Base-by-base conservation (phyloP, 140 eudicot species). In the Senecio squalidus region DNA sequence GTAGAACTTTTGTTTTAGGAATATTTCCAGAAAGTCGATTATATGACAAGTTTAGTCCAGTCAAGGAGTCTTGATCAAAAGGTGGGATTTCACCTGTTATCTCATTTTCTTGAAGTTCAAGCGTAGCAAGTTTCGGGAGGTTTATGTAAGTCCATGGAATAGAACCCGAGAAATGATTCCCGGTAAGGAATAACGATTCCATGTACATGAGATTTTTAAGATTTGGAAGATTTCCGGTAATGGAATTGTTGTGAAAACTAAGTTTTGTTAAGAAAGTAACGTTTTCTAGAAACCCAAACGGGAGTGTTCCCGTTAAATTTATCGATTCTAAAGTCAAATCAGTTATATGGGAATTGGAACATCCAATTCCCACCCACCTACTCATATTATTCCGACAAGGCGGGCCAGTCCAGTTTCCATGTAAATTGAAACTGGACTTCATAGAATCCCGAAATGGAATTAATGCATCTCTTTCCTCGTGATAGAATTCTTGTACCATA, bases 321-420 rank as follows among this genome's bases (percentile, higher is more conserved):
- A 76, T 60, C 1, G 84, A 81, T 53, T 82, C 91, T 9, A 85
- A 72, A 14, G 73, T 77, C 7, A 85, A 48, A 9, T 52, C 70
- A 0, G 78, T 76, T 2, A 85, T 72, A 13, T 85, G 95, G 77
- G 87, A 79, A 61, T 76, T 67, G 14, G 52, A 27, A 41, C 95
- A 85, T 4, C 61, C 48, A 25, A 85, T 68, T 18, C 95, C 95
- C 11, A 40, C 45, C 95, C 95, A 85, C 44, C 72, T 63, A 76
- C 87, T 85, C 66, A 44, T 58, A 55, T 82, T 74, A 49, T 69
- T 62, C 60, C 46, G 36, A 68, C 95, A 86, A 0, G 95, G 92
- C 3, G 88, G 92, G 1, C 88, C 95, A 0, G 95, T 83, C 95
- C 95, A 86, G 9, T 77, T 80, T 15, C 68, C 71, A 21, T 86